Evolutionary conservation across 1,284 basidiomycete genomes (phyloP).

Genomic region (Moesziomyces parantarcticus): DNA sequence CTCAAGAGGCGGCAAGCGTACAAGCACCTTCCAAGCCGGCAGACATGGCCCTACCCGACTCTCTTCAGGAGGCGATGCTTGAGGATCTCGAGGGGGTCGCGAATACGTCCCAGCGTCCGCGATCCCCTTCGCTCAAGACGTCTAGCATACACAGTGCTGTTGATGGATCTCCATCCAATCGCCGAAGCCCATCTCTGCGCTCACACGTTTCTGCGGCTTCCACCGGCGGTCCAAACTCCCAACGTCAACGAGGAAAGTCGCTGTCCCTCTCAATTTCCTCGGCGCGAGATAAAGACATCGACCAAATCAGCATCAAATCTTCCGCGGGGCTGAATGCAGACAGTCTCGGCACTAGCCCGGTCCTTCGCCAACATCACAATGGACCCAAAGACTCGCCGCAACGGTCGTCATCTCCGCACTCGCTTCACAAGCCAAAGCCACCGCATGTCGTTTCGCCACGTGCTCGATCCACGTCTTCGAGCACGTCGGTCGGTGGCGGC

Average conservation of each 20-base stretch:
- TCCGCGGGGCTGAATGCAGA: constrained; percentile 24
- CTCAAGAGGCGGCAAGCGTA: constrained; percentile 21
- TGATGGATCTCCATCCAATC: constrained; percentile 2
- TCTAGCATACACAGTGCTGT: constrained; percentile 22
- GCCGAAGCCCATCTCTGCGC: constrained; percentile 24
- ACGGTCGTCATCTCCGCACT: constrained; percentile 27
- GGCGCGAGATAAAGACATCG: constrained; percentile 18
- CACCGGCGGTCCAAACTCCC: constrained; percentile 10
- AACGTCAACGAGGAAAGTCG: constrained; percentile 30
- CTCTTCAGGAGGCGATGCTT: constrained; percentile 62
- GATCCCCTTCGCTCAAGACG: constrained; percentile 32
- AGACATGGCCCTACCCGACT: constrained; percentile 47
- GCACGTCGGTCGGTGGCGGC: constrained; percentile 17
- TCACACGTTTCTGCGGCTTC: constrained; percentile 29
- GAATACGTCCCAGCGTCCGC: constrained; percentile 15
- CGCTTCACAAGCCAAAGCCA: constrained; percentile 20
- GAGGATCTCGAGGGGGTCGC: constrained; percentile 51
- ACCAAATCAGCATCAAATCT: constrained; percentile 30
- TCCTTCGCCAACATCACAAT: constrained; percentile 13
- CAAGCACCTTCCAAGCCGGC: constrained; percentile 16
- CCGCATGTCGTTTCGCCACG: constrained; percentile 17
- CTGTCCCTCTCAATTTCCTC: constrained; percentile 34
- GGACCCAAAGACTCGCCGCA: constrained; percentile 18
- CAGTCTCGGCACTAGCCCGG: constrained; percentile 29
- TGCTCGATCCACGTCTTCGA: constrained; percentile 32